These are phyloP conservation scores for Fusarium devonianum DNA, from an alignment of 2,329 filamentous ascomycete genomes.

Conservation along the genomic window DNA sequence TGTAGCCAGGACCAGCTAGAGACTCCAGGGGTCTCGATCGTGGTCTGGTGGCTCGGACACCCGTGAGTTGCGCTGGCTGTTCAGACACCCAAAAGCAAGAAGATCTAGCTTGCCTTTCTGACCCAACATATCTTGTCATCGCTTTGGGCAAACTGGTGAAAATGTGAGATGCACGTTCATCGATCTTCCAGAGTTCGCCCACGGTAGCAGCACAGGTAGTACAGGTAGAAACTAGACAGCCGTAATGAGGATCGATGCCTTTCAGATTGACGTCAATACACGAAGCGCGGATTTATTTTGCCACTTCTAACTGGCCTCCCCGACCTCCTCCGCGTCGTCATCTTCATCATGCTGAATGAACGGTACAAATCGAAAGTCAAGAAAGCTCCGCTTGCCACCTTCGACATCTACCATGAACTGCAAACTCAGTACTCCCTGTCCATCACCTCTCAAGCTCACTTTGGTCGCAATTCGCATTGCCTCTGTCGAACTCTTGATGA, in stretches of 20 bases:
- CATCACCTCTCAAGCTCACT: conserved; percentile 87
- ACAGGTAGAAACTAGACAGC: conserved; percentile 3
- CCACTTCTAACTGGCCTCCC: conserved; percentile 14
- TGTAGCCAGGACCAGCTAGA: neutral
- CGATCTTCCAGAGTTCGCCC: too few relatives aligned
- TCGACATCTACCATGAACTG: conserved; percentile 97
- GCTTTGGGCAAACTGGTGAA: too few relatives aligned
- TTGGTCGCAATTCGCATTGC: conserved; percentile 96
- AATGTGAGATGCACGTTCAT: too few relatives aligned
- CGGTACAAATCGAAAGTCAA: conserved; percentile 85
- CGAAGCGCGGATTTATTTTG: conserved; percentile 1
- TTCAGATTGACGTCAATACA: neutral
- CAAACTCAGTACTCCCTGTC: conserved; percentile 87
- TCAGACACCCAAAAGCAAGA: too few relatives aligned
- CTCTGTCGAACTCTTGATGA: conserved; percentile 83
- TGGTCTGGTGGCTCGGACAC: neutral
- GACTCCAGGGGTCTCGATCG: neutral
- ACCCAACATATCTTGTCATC: too few relatives aligned
- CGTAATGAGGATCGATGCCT: conserved; percentile 7
- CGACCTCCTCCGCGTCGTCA: conserved; percentile 34
- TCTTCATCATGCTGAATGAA: conserved; percentile 67
- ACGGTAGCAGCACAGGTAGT: too few relatives aligned
- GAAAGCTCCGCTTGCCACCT: conserved; percentile 71
- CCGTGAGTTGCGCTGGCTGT: neutral
- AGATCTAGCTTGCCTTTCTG: too few relatives aligned